These are phyloP conservation scores for Colletotrichum magnum DNA, from an alignment of 2,329 filamentous ascomycete species.

Conservation along the genomic window DNA sequence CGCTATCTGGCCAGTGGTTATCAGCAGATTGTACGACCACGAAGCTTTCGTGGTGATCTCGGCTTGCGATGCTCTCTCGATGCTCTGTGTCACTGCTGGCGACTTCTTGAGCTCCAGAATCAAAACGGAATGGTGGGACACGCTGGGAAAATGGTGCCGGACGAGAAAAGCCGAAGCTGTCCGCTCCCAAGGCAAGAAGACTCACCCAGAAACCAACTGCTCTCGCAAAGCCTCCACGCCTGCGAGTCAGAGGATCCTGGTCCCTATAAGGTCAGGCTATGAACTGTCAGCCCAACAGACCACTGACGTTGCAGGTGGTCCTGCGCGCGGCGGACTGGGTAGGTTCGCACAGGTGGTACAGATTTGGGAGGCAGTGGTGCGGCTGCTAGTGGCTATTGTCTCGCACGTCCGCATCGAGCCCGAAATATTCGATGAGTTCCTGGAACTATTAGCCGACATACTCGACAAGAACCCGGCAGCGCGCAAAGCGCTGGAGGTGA, in stretches of 20 bases:
- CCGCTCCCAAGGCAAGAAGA: conserved; percentile 15
- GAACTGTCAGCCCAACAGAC: conserved; percentile 43
- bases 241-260: conserved; percentile 41
- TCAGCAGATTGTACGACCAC: conserved; percentile 75
- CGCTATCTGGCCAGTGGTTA: conserved; percentile 88
- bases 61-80: conserved; percentile 77
- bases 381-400: conserved; percentile 73
- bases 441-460: conserved; percentile 72
- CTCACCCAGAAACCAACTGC: conserved; percentile 6
- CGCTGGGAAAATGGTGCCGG: conserved; percentile 65
- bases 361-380: conserved; percentile 74
- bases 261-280: conserved; percentile 46
- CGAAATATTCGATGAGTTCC: conserved; percentile 78
- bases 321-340: conserved; percentile 59
- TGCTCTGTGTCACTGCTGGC: conserved; percentile 80
- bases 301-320: not conserved
- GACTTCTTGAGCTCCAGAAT: conserved; percentile 86
- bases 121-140: conserved; percentile 77
- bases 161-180: conserved; percentile 57
- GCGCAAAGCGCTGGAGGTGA: conserved; percentile 69
- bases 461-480: conserved; percentile 63
- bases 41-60: conserved; percentile 79
- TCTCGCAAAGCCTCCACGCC: not conserved
- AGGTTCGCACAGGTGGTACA: conserved; percentile 73
- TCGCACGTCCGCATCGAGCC: conserved; percentile 76